Base-by-base conservation (phyloP, 225 moss, liverwort and hornwort genomes). In the Marchantia paleacea region DNA sequence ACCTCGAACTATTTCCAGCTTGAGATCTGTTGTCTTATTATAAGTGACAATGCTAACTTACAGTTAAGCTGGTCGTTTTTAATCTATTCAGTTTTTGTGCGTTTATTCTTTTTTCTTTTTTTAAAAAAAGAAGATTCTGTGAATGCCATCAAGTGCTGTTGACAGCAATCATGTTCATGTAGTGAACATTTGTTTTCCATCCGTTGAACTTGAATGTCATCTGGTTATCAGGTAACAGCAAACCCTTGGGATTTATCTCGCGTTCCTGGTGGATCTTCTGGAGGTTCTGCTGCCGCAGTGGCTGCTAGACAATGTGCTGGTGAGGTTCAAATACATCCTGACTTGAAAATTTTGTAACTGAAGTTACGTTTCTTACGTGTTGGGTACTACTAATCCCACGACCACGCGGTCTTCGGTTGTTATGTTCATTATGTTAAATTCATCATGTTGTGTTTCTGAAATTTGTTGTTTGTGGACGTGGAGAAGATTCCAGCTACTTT, bases 211-310 rank as follows among this genome's bases (percentile, higher is more conserved):
- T 5, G 39, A 5, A 39, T 39, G 39, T 10, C 29, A 14, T 58
- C 16, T 54, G 39, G 69, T 50, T 78, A 61, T 16, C 81, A 93
- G 93, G 92, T 91, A 31, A 95, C 95, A 69, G 85, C 90, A 69
- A 99, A 99, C 83, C 95, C 97, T 29, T 99, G 97, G 95, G 97
- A 99, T 75, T 80, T 95, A 73, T 90, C 95, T 15, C 89, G 97
- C n/a, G 89, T 99, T 47, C 97, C 95, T 24, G 97, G 97, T 52
- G 95, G 97, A 12, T 99, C 97, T 15, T 97, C 97, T 10, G 97
- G 97, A 52, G 95, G 95, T 10, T 97, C 97, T 81, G 95, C 95
- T n/a, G 97, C 97, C 47, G 95, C 97, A 39, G 93, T 95, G 29
- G 95, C 95, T 18, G 87, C 91, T 52, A 87, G 87, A 55, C 97